A percentile compares a stretch with the other conserved stretches of the same genome.
Conservation (phyloP, 768 basidiomycete species). For the Boletellus emodensis region DNA sequence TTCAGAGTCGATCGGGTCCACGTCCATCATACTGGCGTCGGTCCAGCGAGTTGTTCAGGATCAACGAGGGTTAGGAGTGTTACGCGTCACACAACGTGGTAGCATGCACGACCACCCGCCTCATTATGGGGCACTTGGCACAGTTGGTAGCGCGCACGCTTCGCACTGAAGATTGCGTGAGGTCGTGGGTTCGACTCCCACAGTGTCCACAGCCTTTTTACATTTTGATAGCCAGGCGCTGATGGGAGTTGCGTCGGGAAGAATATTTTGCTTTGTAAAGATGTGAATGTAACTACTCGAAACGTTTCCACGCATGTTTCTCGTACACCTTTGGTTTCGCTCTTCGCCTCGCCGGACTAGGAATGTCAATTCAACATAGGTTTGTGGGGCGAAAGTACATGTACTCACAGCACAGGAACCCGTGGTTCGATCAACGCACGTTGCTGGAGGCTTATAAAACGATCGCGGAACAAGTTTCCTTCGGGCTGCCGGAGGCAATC, state of each 20-base stretch:
- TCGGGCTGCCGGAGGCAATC: slow-evolving; percentile 57
- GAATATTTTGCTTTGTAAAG: too few relatives aligned
- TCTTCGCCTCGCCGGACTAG: slow-evolving; percentile 31
- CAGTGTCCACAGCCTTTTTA: slow-evolving; percentile 16
- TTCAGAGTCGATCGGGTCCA: slow-evolving; percentile 28
- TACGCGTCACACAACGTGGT: neutral
- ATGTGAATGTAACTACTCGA: slow-evolving; percentile 37
- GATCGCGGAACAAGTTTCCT: slow-evolving; percentile 89
- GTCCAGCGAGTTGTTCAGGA: neutral
- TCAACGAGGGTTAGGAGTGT: slow-evolving; percentile 2
- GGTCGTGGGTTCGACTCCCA: slow-evolving; percentile 58
- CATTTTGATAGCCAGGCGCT: too few relatives aligned
- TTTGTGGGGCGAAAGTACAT: slow-evolving; percentile 21
- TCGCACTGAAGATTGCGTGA: slow-evolving; percentile 48
- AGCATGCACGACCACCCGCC: too few relatives aligned
- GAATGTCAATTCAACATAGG: neutral
- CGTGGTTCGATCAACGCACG: slow-evolving; percentile 85
- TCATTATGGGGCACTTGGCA: slow-evolving; percentile 44
- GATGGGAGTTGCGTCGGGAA: too few relatives aligned
- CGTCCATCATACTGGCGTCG: slow-evolving; percentile 23
- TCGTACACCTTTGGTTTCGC: slow-evolving; percentile 62
- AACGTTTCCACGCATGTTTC: slow-evolving; percentile 77
- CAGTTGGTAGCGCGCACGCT: slow-evolving; percentile 61
- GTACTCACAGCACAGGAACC: slow-evolving; percentile 61
- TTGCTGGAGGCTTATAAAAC: slow-evolving; percentile 84